phyloP scores from a whole-genome alignment of 2,329 filamentous ascomycete species.

The Zymoseptoria crescenta region DNA sequence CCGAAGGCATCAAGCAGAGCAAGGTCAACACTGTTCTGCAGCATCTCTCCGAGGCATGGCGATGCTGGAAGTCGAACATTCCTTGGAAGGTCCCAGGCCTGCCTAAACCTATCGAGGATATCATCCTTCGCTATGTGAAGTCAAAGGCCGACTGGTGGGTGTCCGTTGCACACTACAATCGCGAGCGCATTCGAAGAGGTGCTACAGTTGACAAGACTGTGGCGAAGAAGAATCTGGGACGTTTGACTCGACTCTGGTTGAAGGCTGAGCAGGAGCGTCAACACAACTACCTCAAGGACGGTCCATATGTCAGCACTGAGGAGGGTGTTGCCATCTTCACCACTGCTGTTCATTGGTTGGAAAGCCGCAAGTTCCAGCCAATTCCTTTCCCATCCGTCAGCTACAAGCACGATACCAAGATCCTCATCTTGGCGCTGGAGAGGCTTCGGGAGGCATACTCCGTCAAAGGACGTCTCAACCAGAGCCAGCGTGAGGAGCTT shows the following conservation, averaged over 20 bases:
- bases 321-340: constrained; percentile 98
- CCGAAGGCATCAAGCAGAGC: constrained; percentile 97
- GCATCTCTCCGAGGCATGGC: constrained; percentile 95
- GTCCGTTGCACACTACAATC: constrained; percentile 96
- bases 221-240: constrained; percentile 96
- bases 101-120: constrained; percentile 95
- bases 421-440: constrained; percentile 89
- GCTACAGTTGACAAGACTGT: constrained; percentile 99
- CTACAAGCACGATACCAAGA: constrained; percentile 99
- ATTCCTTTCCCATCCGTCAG: constrained; percentile 98
- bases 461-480: constrained; percentile 91
- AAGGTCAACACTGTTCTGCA: constrained; percentile 98
- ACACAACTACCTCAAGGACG: constrained; percentile 99
- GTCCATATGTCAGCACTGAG: constrained; percentile 95
- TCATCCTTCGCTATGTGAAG: constrained; percentile 97
- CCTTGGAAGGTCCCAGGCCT: constrained; percentile 98
- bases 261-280: constrained; percentile 98
- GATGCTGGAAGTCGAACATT: constrained; percentile 99
- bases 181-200: constrained; percentile 89
- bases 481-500: constrained; percentile 93
- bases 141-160: constrained; percentile 99
- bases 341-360: constrained; percentile 96
- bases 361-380: constrained; percentile 95
- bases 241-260: constrained; percentile 88
- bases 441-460: constrained; percentile 92